Evolutionary conservation across 305 asterid genomes (phyloP), one percentile per base, ranked within the genome.

Genomic region (Salvia sclarea): DNA sequence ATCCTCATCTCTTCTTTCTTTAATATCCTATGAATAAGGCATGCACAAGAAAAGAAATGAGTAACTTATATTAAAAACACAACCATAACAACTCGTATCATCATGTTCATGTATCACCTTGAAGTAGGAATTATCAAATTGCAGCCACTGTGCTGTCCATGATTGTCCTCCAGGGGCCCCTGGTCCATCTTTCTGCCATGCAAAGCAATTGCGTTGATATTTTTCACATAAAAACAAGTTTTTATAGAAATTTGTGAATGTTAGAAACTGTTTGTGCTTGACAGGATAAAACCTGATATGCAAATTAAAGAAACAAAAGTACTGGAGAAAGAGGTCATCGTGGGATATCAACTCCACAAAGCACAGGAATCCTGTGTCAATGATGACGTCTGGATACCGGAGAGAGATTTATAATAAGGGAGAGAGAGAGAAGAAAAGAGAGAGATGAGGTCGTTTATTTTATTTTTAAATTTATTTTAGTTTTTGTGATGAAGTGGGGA

Each of bases 141-240:
- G 84, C 76, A 90, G 83, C 98, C 97, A 93, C 73, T 88, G 84
- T 43, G 64, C 89, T 4, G 98, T 93, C 98, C 98, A 93, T 44
- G 98, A 93, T 77, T 93, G 96, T 60, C 98, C 98, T 76, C 98
- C 97, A 59, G 98, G 97, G 16, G 86, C 84, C 64, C 98, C 96
- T 18, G 98, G 97, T 62, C 98, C 98, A 48, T 93, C 96, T 85
- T 90, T 93, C 97, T 93, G 92, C 75, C 68, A 77, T 55, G 76
- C 76, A 66, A 52, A 37, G 64, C 68, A 68, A 71, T 55, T 37
- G 13, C 11, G 43, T 58, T 65, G 41, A 33, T 59, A 38, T 10
- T 53, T 53, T 53, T 24, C 50, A 35, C 33, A 28, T 20, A 55
- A 10, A 44, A 62, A 14, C 57, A 35, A 33, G 69, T 50, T 53